phyloP scores from a whole-genome alignment of 495 filamentous ascomycete species.

The Neurospora tetrasperma region DNA sequence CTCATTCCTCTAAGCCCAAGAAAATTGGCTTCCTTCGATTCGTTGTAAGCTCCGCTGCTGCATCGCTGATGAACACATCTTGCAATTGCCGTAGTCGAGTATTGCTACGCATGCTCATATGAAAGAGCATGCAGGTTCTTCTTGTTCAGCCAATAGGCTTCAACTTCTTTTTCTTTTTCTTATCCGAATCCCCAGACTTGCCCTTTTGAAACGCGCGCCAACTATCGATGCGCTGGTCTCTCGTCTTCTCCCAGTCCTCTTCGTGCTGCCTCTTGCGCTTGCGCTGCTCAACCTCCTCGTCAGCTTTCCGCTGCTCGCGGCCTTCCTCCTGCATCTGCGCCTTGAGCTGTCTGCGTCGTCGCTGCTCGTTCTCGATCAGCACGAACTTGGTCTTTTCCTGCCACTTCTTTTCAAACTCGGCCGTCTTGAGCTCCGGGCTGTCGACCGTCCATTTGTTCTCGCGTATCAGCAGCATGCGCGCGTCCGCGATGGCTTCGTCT shows the following conservation, averaged over 20 bases:
- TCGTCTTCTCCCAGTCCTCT: constrained; percentile 83
- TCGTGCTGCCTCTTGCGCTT: constrained; percentile 92
- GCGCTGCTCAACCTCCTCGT: constrained; percentile 75
- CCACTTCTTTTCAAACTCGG: constrained; percentile 76
- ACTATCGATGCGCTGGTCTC: constrained; percentile 83
- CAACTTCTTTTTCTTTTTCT: constrained; percentile 94
- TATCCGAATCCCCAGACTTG: constrained; percentile 50
- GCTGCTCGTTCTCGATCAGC: constrained; percentile 84
- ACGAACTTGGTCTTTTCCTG: constrained; percentile 84
- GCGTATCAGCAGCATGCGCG: constrained; percentile 85
- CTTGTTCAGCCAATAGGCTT: constrained; percentile 38
- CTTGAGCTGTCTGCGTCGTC: constrained; percentile 75
- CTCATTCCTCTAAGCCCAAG: neutral
- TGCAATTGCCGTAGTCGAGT: neutral
- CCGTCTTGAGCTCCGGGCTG: constrained; percentile 71
- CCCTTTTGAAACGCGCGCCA: constrained; percentile 90
- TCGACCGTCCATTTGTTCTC: constrained; percentile 89
- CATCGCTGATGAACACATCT: neutral
- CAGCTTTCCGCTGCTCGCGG: constrained; percentile 73
- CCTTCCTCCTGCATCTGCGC: constrained; percentile 96
- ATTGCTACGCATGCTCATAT: neutral
- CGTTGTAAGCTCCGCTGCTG: neutral
- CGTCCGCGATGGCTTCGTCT: constrained; percentile 93
- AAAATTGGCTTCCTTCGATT: neutral
- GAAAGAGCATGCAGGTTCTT: neutral